Evolutionary conservation across 23 red algal genomes (phyloP).

Genomic region (Gracilaria domingensis): DNA sequence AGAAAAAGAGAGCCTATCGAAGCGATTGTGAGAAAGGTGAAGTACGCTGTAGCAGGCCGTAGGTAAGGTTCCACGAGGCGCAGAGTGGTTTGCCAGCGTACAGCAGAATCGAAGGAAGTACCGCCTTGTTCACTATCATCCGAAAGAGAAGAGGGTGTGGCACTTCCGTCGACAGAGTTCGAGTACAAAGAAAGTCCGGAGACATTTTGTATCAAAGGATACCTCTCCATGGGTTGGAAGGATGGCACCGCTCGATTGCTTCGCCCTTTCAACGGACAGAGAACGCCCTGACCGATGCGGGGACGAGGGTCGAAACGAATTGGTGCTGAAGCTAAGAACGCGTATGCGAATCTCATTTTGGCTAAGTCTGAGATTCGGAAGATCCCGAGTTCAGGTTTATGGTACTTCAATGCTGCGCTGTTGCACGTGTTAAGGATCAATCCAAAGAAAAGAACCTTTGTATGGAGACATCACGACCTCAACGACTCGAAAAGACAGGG

Average conservation of each 20-base stretch:
- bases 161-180: not conserved
- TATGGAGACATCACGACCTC: not conserved
- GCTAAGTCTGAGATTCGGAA: not conserved
- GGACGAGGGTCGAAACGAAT: not conserved
- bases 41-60: not conserved
- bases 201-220: not conserved
- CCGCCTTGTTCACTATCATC: not conserved
- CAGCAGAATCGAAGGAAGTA: not conserved
- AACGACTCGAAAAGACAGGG: no score
- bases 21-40: not conserved
- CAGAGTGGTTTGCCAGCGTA: conserved; percentile 4
- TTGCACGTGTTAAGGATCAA: not conserved
- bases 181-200: not conserved
- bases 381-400: no score
- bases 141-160: not conserved
- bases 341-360: not conserved
- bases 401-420: not conserved
- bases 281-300: not conserved
- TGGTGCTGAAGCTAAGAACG: not conserved
- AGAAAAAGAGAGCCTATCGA: conserved; percentile 12
- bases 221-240: not conserved
- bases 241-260: not conserved
- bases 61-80: not conserved
- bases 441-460: no score
- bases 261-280: not conserved